These are phyloP conservation scores for Paragyromitra xinjiangensis DNA, from an alignment of 495 filamentous ascomycete genomes.

Conservation along the genomic window DNA sequence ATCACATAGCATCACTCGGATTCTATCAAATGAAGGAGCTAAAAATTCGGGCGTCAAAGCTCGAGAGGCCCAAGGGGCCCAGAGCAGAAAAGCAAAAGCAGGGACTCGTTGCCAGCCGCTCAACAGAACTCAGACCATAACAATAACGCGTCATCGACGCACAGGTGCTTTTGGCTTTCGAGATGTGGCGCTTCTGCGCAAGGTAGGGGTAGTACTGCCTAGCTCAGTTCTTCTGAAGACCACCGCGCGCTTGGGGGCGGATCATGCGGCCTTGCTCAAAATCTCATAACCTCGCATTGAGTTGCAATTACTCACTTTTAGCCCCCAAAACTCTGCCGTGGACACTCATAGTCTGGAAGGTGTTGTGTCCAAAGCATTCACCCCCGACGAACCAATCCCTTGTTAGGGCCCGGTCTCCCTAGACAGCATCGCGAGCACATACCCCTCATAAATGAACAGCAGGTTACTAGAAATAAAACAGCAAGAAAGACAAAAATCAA, in stretches of 20 bases:
- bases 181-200: background rate
- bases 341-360: too few relatives aligned
- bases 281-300: background rate
- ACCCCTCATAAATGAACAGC: too few relatives aligned
- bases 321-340: too few relatives aligned
- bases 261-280: background rate
- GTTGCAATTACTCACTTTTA: background rate
- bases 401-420: background rate
- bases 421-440: background rate
- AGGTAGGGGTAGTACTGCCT: background rate
- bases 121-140: too few relatives aligned
- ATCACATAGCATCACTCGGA: constrained; percentile 17
- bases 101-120: too few relatives aligned
- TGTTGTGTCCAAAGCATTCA: too few relatives aligned
- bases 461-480: background rate
- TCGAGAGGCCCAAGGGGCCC: background rate
- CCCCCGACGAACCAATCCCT: too few relatives aligned
- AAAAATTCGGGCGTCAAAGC: background rate
- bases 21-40: background rate
- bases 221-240: too few relatives aligned
- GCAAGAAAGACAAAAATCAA: background rate
- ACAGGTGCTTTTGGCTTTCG: background rate
- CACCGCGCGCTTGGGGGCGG: too few relatives aligned
- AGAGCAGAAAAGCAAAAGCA: too few relatives aligned
- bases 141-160: background rate